Percentiles rank a stretch among this genome's conserved stretches.
phyloP scores from a whole-genome alignment of 495 filamentous ascomycete species.

The Chaetomium fimeti region DNA sequence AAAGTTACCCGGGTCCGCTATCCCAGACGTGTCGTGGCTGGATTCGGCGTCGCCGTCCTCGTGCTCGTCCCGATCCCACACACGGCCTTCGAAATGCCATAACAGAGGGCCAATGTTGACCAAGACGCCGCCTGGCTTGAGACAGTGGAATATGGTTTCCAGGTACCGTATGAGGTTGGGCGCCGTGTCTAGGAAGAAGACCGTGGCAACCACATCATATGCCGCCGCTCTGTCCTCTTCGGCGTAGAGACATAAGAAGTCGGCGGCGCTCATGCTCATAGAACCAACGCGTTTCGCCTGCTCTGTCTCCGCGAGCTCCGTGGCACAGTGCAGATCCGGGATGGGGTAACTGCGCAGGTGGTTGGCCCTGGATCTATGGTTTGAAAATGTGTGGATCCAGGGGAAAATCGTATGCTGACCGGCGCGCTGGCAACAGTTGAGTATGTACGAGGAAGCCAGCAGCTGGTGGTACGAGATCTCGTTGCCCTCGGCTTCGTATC shows the following conservation, averaged over 20 bases:
- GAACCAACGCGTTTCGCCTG: conserved; percentile 43
- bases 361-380: conserved; percentile 65
- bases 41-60: conserved; percentile 34
- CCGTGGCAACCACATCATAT: conserved; percentile 81
- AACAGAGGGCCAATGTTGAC: conserved; percentile 87
- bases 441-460: conserved; percentile 78
- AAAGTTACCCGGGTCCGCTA: conserved; percentile 78
- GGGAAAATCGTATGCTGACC: conserved; percentile 68
- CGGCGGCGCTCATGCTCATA: conserved; percentile 84
- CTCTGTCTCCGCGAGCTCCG: conserved; percentile 43
- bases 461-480: conserved; percentile 95
- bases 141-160: conserved; percentile 72
- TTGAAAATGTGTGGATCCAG: conserved; percentile 78
- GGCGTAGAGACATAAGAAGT: conserved; percentile 77
- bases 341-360: conserved; percentile 69
- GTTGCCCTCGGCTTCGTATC: conserved; percentile 81
- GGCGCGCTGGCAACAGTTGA: conserved; percentile 59
- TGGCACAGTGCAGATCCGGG: conserved; percentile 73
- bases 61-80: conserved; percentile 40
- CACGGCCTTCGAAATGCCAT: conserved; percentile 77
- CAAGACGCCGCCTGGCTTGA: conserved; percentile 77
- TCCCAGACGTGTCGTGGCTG: conserved; percentile 48
- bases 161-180: conserved; percentile 89
- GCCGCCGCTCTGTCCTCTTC: conserved; percentile 53
- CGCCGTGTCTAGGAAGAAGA: conserved; percentile 97